Evolutionary conservation across 2,329 filamentous ascomycete species (phyloP).

Genomic region (Stemphylium vesicarium): DNA sequence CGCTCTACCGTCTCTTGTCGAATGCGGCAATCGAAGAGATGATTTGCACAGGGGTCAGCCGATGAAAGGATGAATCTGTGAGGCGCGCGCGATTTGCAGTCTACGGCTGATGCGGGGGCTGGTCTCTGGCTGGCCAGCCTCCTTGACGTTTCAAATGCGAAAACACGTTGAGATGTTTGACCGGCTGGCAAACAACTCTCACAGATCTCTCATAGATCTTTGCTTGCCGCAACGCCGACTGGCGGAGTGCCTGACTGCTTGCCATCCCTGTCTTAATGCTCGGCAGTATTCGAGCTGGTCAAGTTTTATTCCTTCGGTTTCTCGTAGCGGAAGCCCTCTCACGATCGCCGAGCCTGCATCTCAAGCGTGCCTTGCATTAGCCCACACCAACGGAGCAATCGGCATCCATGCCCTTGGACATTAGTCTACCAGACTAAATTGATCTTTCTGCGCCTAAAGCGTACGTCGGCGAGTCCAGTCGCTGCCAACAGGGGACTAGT

Average conservation of each 20-base stretch:
- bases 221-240: neutral
- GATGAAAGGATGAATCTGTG: neutral
- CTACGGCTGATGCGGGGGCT: neutral
- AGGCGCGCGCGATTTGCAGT: neutral
- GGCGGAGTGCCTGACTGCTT: neutral
- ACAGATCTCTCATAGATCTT: neutral
- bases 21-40: neutral
- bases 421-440: slow-evolving; percentile 11
- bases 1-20: neutral
- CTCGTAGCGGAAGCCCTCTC: neutral
- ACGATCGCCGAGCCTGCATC: slow-evolving; percentile 6
- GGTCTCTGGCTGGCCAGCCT: slow-evolving; percentile 2
- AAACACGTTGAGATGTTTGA: slow-evolving; percentile 5
- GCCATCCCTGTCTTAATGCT: neutral
- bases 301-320: slow-evolving; percentile 6
- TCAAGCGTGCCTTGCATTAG: slow-evolving; percentile 16
- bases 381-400: slow-evolving; percentile 2
- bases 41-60: neutral
- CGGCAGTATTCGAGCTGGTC: slow-evolving; percentile 4
- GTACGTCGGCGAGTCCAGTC: slow-evolving; percentile 11
- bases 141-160: slow-evolving; percentile 1
- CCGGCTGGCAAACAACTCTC: neutral
- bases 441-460: slow-evolving; percentile 4
- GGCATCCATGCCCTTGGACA: slow-evolving; percentile 4
- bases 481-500: slow-evolving; percentile 7